Evolutionary conservation across 2,329 filamentous ascomycete genomes (phyloP).

Genomic region (Trichoderma arundinaceum): DNA sequence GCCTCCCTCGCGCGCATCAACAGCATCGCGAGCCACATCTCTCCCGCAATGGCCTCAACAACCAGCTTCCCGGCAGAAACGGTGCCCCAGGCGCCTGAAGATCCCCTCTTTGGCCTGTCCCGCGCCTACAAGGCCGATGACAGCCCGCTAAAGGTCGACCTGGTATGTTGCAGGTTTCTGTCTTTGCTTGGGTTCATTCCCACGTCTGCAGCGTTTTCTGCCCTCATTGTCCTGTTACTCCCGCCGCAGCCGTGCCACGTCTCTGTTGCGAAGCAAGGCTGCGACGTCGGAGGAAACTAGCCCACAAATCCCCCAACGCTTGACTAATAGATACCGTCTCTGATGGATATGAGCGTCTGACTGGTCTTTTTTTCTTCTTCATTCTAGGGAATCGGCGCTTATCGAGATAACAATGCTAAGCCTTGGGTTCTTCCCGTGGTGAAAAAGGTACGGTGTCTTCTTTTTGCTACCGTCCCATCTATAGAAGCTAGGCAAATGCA

Average conservation of each 20-base stretch:
- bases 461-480: background rate
- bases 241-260: background rate
- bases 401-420: slow-evolving; percentile 93
- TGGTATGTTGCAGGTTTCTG: slow-evolving; percentile 62
- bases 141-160: slow-evolving; percentile 82
- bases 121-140: slow-evolving; percentile 83
- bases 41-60: slow-evolving; percentile 54
- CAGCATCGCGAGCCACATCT: slow-evolving; percentile 73
- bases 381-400: slow-evolving; percentile 78
- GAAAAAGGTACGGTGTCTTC: slow-evolving; percentile 72
- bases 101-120: slow-evolving; percentile 93
- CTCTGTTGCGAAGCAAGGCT: slow-evolving; percentile 4
- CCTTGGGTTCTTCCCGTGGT: slow-evolving; percentile 97
- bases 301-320: slow-evolving; percentile 24
- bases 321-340: slow-evolving; percentile 12
- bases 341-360: slow-evolving; percentile 9
- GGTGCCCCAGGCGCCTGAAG: slow-evolving; percentile 90
- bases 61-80: slow-evolving; percentile 76
- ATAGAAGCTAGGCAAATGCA: slow-evolving; percentile 2
- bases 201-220: background rate
- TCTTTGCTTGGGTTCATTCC: no score
- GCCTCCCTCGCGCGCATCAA: slow-evolving; percentile 60
- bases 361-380: slow-evolving; percentile 26
- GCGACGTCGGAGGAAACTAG: slow-evolving; percentile 25
- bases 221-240: background rate